Percentiles rank a stretch among this genome's conserved stretches.
These are phyloP conservation scores for Cercospora sp. DNA, from an alignment of 2,329 filamentous ascomycete species.

Conservation along the genomic window DNA sequence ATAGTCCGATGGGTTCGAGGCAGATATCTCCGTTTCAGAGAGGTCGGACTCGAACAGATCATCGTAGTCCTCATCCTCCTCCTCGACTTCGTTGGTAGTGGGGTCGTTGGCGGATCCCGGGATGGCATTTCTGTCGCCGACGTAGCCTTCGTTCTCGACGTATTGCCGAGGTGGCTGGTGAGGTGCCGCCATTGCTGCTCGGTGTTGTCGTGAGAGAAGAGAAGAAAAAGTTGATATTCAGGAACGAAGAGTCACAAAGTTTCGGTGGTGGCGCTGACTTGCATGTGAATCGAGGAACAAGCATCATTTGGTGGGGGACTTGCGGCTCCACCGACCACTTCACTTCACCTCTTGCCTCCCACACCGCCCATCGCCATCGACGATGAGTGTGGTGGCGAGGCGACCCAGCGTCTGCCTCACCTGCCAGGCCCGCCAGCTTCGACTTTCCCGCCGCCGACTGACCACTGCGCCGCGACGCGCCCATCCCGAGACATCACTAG, in stretches of 20 bases:
- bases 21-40: conserved; percentile 52
- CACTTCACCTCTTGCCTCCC: neutral
- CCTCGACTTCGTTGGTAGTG: conserved; percentile 22
- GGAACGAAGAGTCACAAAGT: conserved; percentile 17
- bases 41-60: conserved; percentile 63
- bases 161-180: conserved; percentile 35
- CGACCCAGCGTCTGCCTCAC: conserved; percentile 28
- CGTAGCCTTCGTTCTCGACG: conserved; percentile 38
- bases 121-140: conserved; percentile 30
- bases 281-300: conserved; percentile 12
- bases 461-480: conserved; percentile 19
- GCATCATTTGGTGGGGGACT: neutral
- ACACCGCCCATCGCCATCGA: conserved; percentile 3
- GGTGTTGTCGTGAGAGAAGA: neutral
- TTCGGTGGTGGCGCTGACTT: conserved; percentile 6
- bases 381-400: conserved; percentile 26
- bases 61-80: conserved; percentile 51
- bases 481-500: conserved; percentile 19
- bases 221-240: conserved; percentile 8
- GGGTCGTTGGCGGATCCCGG: conserved; percentile 31
- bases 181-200: conserved; percentile 21
- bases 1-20: conserved; percentile 64
- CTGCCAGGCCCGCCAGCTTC: conserved; percentile 27
- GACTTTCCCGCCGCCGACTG: conserved; percentile 24
- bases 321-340: conserved; percentile 4